phyloP scores from a whole-genome alignment of 1,139 yeast genomes.

The Magnusiomyces suaveolens region DNA sequence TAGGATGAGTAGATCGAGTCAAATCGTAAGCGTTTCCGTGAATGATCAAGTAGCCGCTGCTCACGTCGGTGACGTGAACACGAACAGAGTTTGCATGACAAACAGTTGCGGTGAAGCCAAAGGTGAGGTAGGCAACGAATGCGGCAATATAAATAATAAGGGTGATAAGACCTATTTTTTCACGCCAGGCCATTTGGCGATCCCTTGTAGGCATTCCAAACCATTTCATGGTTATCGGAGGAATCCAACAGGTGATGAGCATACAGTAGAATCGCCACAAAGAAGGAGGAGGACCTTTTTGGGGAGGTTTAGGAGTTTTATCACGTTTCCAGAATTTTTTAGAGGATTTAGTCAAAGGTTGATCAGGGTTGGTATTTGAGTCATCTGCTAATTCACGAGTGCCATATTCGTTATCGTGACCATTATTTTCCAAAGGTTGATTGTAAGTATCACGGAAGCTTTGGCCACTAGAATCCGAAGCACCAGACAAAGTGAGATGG shows the following conservation, averaged over 20 bases:
- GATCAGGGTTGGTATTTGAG: slow-evolving; percentile 7
- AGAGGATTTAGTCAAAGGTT: slow-evolving; percentile 18
- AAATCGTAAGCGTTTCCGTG: slow-evolving; percentile 77
- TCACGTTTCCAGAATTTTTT: not conserved
- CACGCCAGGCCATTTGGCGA: slow-evolving; percentile 94
- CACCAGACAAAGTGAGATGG: not conserved
- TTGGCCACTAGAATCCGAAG: slow-evolving; percentile 20
- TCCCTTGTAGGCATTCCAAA: slow-evolving; percentile 73
- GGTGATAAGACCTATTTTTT: slow-evolving; percentile 76
- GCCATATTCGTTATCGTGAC: slow-evolving; percentile 16
- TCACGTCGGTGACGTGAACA: slow-evolving; percentile 49
- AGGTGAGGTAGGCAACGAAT: slow-evolving; percentile 74
- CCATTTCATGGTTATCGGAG: slow-evolving; percentile 57
- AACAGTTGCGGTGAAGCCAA: slow-evolving; percentile 87
- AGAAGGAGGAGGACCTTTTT: slow-evolving; percentile 34
- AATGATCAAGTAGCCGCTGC: slow-evolving; percentile 54
- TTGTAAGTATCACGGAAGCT: slow-evolving; percentile 42
- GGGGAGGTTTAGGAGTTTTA: slow-evolving; percentile 4
- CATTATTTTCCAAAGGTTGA: slow-evolving; percentile 26
- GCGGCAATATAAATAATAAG: slow-evolving; percentile 68
- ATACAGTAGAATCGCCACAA: slow-evolving; percentile 80
- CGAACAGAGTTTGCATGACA: slow-evolving; percentile 48
- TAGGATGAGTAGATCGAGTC: slow-evolving; percentile 64
- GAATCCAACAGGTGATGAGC: slow-evolving; percentile 83
- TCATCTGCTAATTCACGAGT: slow-evolving; percentile 5